Evolutionary conservation across 129 eudicot genomes (phyloP), one percentile per base, ranked within the genome.

Genomic region (Kitagawia praeruptora): DNA sequence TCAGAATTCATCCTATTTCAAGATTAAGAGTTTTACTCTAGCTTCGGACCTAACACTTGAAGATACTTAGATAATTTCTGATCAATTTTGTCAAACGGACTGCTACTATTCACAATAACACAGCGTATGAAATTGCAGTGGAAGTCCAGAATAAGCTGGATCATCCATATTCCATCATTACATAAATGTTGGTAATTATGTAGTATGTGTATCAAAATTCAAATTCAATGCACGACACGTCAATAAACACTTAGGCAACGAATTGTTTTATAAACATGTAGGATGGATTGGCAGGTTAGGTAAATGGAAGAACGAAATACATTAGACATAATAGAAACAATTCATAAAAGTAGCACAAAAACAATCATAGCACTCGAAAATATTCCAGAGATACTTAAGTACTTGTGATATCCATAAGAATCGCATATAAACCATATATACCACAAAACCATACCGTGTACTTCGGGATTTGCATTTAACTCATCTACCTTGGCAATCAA

Each of bases 401-500:
- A 40, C 11, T 19, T 5, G 12, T 38, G 75, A 70, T 5, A 39
- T 40, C 15, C 34, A 71, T 8, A 71, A 19, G 48, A 41, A 40
- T 6, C 0, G 3, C 47, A 70, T 70, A 39, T 46, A 19, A 18
- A 21, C 13, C 28, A 41, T 53, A 23, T 25, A 44, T 8, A 9
- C 8, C 31, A 61, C 5, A 15, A 69, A 41, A 79, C 47, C 61
- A 67, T 79, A 96, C 98, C 99, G 74, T 96, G 98, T 72, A 96
- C 98, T 76, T 87, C 79, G 16, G 99, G 91, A 83, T 96, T 83
- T 58, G 76, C 93, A 75, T 96, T 96, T 74, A 96, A 78, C 74
- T 96, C 98, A 37, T 96, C 97, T 67, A 96, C 97, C 86, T 92
- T 92, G 86, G 78, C 75, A 12, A 92, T 89, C 93, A 96, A 81